Evolutionary conservation across 73 alveolate genomes (phyloP).

Genomic region (Effrenium voratum): DNA sequence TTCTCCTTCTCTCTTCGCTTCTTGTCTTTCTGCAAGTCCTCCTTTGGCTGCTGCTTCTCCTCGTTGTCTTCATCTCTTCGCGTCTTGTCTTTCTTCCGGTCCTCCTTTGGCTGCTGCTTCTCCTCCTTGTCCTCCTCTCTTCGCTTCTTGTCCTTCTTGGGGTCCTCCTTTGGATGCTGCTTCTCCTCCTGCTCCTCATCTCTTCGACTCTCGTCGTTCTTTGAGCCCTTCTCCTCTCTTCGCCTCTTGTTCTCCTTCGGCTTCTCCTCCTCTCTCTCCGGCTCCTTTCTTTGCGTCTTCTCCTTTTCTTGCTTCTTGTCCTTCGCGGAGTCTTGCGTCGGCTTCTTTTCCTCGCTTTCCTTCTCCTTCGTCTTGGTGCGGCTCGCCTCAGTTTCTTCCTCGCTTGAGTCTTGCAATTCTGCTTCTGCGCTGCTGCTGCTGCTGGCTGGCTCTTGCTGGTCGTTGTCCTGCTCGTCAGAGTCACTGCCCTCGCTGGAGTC

Average conservation of each 20-base stretch:
- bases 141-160: background rate
- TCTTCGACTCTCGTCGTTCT: background rate
- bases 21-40: background rate
- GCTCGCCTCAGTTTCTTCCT: background rate
- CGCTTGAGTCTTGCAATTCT: no score
- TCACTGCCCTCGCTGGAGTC: no score
- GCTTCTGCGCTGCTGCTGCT: no score
- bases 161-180: background rate
- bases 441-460: no score
- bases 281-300: background rate
- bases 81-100: background rate
- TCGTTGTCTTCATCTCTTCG: background rate
- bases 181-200: background rate
- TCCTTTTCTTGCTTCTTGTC: background rate
- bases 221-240: no score
- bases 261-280: slow-evolving; percentile 2
- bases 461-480: no score
- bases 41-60: background rate
- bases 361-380: background rate
- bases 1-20: background rate
- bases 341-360: background rate
- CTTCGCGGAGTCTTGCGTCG: background rate
- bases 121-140: background rate
- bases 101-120: background rate
- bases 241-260: no score